These are phyloP conservation scores for Aurantiochytrium sp. DNA, from an alignment of 108 stramenopile species.

Conservation along the genomic window DNA sequence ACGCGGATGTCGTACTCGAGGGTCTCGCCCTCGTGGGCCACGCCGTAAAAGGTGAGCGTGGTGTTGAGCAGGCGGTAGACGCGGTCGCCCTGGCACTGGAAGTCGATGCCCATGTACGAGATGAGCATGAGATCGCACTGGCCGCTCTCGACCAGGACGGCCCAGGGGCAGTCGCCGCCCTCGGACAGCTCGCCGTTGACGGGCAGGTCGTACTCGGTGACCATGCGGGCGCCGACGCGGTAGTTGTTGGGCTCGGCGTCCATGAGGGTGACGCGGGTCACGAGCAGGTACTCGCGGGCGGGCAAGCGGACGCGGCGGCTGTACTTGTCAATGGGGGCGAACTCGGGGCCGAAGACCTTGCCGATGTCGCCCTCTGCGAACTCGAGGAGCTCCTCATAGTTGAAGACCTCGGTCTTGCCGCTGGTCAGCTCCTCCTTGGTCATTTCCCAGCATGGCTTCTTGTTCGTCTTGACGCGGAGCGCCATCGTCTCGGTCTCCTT, in stretches of 20 bases:
- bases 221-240: slow-evolving; percentile 18
- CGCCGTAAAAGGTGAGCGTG: slow-evolving; percentile 9
- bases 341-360: slow-evolving; percentile 12
- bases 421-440: slow-evolving; percentile 19
- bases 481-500: not conserved
- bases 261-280: slow-evolving; percentile 19
- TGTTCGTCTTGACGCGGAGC: not conserved
- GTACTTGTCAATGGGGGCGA: not conserved
- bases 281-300: slow-evolving; percentile 18
- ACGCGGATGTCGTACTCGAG: slow-evolving; percentile 14
- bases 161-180: slow-evolving; percentile 10
- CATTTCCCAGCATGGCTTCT: slow-evolving; percentile 13
- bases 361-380: not conserved
- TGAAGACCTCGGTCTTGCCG: not conserved
- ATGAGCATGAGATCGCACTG: slow-evolving; percentile 20
- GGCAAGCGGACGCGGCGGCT: not conserved
- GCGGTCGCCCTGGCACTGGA: not conserved
- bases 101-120: not conserved
- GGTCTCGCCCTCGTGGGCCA: slow-evolving; percentile 1
- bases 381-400: slow-evolving; percentile 8
- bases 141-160: not conserved
- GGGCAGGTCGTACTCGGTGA: slow-evolving; percentile 5
- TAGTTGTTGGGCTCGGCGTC: slow-evolving; percentile 11
- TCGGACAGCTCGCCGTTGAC: slow-evolving; percentile 2
- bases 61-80: slow-evolving; percentile 19